phyloP scores from a whole-genome alignment of 106 monocot genomes.

The Chionographis japonica region DNA sequence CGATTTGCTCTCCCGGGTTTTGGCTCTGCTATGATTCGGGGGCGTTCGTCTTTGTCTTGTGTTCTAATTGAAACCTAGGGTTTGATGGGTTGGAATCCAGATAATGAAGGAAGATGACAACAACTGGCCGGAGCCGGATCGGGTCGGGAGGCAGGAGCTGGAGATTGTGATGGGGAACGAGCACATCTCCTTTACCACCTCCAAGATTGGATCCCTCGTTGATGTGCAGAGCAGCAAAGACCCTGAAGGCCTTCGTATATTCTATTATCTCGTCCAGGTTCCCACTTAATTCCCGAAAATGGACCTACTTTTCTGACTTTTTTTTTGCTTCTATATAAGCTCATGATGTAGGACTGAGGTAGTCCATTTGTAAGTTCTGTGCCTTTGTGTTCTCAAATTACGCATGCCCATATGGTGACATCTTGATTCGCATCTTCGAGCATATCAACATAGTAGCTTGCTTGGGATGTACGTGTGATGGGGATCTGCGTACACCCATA shows the following conservation, averaged over 20 bases:
- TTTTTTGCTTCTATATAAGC: no score
- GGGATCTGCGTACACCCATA: no score
- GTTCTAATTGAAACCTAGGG: not conserved
- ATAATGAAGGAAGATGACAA: slow-evolving; percentile 98
- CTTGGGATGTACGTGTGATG: no score
- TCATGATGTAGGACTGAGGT: no score
- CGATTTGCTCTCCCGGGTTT: no score
- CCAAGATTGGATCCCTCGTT: slow-evolving; percentile 93
- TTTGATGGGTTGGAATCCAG: slow-evolving; percentile 18
- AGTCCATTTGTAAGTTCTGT: no score
- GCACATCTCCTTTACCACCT: slow-evolving; percentile 95
- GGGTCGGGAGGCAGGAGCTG: slow-evolving; percentile 89
- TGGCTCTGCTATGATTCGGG: no score
- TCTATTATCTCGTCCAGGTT: slow-evolving; percentile 95
- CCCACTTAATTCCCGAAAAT: not conserved
- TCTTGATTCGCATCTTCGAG: no score
- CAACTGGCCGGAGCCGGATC: slow-evolving; percentile 95
- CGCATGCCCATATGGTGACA: no score
- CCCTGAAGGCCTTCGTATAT: slow-evolving; percentile 87
- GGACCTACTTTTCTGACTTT: not conserved
- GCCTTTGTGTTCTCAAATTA: no score
- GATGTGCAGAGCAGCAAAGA: slow-evolving; percentile 94
- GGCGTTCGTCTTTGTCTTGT: not conserved
- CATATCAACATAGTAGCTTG: no score
- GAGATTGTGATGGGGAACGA: slow-evolving; percentile 99